Percentiles rank a stretch among this genome's conserved stretches.
phyloP scores from a whole-genome alignment of 768 basidiomycete genomes.

The Trichaptum fuscoviolaceum region DNA sequence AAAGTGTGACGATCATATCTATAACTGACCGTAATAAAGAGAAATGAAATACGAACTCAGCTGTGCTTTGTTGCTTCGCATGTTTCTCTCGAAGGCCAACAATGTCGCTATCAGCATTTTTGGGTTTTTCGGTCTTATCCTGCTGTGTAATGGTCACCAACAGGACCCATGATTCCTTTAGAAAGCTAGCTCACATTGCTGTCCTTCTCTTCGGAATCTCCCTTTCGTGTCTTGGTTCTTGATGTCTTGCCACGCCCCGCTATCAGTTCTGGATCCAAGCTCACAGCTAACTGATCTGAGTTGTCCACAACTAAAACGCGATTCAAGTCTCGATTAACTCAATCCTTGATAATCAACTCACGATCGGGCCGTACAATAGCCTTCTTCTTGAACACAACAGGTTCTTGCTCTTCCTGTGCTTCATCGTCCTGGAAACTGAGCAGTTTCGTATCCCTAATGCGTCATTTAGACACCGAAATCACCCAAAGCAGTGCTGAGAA shows the following conservation, averaged over 20 bases:
- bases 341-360: conserved; percentile 33
- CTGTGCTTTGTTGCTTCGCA: conserved; percentile 60
- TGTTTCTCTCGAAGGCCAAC: conserved; percentile 72
- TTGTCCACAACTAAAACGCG: conserved; percentile 29
- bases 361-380: conserved; percentile 79
- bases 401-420: conserved; percentile 55
- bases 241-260: conserved; percentile 11
- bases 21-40: not conserved
- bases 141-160: not conserved
- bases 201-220: conserved; percentile 29
- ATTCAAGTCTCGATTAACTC: too few species aligned
- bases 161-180: not conserved
- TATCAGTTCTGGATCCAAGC: conserved; percentile 12
- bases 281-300: conserved; percentile 19
- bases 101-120: conserved; percentile 41
- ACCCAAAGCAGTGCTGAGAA: not conserved
- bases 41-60: conserved; percentile 39
- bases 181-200: not conserved
- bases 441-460: conserved; percentile 74
- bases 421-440: conserved; percentile 83
- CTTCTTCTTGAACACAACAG: conserved; percentile 64
- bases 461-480: not conserved
- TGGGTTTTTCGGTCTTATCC: conserved; percentile 10
- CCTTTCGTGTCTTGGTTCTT: conserved; percentile 21
- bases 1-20: conserved; percentile 31